A percentile compares a stretch with the other conserved stretches of the same genome.
phyloP scores from a whole-genome alignment of 768 basidiomycete genomes.

The Lactifluus subvellereus region DNA sequence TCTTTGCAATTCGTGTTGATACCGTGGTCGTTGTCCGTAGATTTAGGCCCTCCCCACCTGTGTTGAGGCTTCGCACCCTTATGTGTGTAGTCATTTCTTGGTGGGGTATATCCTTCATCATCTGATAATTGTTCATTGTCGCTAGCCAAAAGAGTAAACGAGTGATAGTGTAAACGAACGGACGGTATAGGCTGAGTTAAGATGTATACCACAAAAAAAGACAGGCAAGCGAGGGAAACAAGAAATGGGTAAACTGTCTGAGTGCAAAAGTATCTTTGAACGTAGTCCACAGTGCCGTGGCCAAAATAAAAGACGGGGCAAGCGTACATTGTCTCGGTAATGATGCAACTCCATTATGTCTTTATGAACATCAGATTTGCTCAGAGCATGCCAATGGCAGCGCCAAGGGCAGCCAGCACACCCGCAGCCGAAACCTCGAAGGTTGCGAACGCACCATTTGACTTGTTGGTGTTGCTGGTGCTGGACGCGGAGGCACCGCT shows the following conservation, averaged over 20 bases:
- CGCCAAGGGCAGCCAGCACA: slow-evolving; percentile 19
- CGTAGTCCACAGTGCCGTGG: neutral
- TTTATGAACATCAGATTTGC: neutral
- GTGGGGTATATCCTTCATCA: slow-evolving; percentile 12
- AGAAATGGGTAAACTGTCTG: slow-evolving; percentile 1
- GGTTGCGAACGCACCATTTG: slow-evolving; percentile 9
- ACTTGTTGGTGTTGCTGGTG: neutral
- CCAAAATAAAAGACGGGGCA: neutral
- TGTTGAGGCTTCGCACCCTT: slow-evolving; percentile 19
- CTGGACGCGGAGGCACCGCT: slow-evolving; percentile 4
- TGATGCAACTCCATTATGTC: neutral
- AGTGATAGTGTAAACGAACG: slow-evolving; percentile 18
- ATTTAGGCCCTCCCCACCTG: slow-evolving; percentile 12
- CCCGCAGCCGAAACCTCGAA: slow-evolving; percentile 18
- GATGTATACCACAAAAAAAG: slow-evolving; percentile 2
- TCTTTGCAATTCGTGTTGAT: slow-evolving; percentile 11
- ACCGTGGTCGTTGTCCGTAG: slow-evolving; percentile 22
- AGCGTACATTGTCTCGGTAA: slow-evolving; percentile 8
- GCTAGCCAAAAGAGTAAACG: slow-evolving; percentile 5
- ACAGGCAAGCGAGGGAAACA: neutral
- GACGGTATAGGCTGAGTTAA: slow-evolving; percentile 14
- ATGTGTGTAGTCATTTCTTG: slow-evolving; percentile 16
- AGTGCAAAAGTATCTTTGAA: slow-evolving; percentile 1
- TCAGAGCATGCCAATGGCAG: slow-evolving; percentile 23
- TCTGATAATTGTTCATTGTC: neutral